Percentiles rank a stretch among this genome's conserved stretches.
Conservation (phyloP, 164 flowering plant genomes). For the Aristolochia contorta region DNA sequence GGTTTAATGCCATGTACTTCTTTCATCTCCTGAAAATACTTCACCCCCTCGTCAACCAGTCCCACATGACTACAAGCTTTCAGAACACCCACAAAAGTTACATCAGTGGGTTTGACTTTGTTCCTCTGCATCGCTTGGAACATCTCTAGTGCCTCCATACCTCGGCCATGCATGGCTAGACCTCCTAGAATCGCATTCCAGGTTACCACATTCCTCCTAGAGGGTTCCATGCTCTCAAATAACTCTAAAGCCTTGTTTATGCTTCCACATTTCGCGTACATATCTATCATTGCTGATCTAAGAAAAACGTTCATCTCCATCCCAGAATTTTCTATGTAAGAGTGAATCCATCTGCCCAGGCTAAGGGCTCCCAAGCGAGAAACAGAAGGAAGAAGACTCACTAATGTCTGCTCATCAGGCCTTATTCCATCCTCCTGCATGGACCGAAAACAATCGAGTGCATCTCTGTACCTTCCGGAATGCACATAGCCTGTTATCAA, state of each 20-base stretch:
- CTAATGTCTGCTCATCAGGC: conserved; percentile 9
- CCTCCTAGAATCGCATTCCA: too few relatives aligned
- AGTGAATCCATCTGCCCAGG: conserved; percentile 8
- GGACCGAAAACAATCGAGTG: conserved; percentile 1
- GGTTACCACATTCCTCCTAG: too few relatives aligned
- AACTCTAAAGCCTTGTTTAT: conserved; percentile 4
- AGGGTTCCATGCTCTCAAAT: neutral
- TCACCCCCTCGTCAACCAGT: conserved; percentile 8
- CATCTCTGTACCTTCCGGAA: conserved; percentile 5
- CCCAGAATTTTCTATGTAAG: conserved; percentile 1
- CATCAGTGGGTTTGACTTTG: too few relatives aligned
- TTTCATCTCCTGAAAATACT: conserved; percentile 5
- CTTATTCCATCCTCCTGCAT: conserved; percentile 4
- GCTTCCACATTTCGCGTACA: conserved; percentile 10
- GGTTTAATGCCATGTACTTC: conserved; percentile 1
- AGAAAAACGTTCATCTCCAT: conserved; percentile 8
- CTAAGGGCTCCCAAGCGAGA: conserved; percentile 5
- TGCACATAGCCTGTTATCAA: conserved; percentile 8
- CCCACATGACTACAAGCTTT: too few relatives aligned
- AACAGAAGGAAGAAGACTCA: conserved; percentile 9
- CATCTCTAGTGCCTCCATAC: too few relatives aligned
- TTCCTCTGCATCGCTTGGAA: too few relatives aligned
- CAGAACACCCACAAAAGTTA: too few relatives aligned
- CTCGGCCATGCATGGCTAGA: too few relatives aligned
- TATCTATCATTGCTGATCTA: conserved; percentile 7